Evolutionary conservation across 192 early-diverging fungal species (phyloP), one percentile per base, ranked within the genome.

Genomic region (Mortierella hygrophila): DNA sequence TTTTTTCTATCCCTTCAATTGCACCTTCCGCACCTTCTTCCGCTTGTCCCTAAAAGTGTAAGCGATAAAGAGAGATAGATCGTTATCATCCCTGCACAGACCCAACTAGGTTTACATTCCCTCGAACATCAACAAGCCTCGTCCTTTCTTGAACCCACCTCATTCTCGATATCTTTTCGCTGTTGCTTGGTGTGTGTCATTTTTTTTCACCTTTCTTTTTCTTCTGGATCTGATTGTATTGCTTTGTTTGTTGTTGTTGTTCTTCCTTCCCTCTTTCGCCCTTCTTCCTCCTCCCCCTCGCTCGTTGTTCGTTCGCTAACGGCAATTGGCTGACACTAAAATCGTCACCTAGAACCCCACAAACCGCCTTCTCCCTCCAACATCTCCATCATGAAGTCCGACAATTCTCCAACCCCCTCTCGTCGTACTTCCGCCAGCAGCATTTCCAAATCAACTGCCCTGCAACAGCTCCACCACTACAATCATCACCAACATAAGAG

Each of bases 371-470:
- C 44, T 46, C 16, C 44, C 42, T 41, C 41, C 32, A n/a, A 26
- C 21, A 60, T 52, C 11, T 23, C 35, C n/a, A 76, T 1, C 40
- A 77, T 73, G 54, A 72, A 73, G 49, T 32, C 54, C 44, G 26
- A 29, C 42, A 32, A 68, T 3, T 72, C 80, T 15, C 80, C 81
- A 46, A 35, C 71, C 4, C 76, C 76, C 5, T 77, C 81, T 40
- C 75, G 76, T 10, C 37, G 20, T 11, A 78, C 81, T 1, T 74
- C 76, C 60, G 69, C 80, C 26, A 82, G 65, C 49, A 70, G 16
- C 40, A 0, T 74, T 41, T 78, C 77, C 37, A 83, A 63, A 73
- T 49, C 77, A 7, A 78, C 82, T 6, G 72, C 82, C 6, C 35
- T 55, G 3, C 68, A 76, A 29, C 71, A 78, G 54, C 16, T 44